phyloP scores from a whole-genome alignment of 1,284 basidiomycete species.

The Vanrija sp. region DNA sequence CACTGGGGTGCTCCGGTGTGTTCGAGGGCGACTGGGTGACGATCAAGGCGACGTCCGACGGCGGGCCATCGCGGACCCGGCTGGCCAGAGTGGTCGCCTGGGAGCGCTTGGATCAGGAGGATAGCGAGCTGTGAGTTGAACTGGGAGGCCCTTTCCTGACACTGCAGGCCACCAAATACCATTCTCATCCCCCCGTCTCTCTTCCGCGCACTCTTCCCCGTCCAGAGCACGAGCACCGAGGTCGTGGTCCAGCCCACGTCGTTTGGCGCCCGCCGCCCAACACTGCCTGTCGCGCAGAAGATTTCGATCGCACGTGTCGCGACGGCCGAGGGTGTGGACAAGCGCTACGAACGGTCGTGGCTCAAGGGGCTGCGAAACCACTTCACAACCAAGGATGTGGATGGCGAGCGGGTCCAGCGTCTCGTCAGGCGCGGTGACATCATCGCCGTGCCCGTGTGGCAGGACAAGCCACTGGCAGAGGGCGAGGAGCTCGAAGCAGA shows the following conservation, averaged over 20 bases:
- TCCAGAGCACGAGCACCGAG: slow-evolving; percentile 8
- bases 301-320: slow-evolving; percentile 80
- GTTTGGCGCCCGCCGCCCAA: slow-evolving; percentile 48
- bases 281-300: slow-evolving; percentile 66
- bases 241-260: slow-evolving; percentile 44
- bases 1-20: slow-evolving; percentile 68
- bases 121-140: slow-evolving; percentile 28
- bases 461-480: slow-evolving; percentile 51
- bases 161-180: slow-evolving; percentile 54
- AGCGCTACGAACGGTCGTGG: slow-evolving; percentile 67
- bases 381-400: slow-evolving; percentile 54
- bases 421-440: slow-evolving; percentile 77
- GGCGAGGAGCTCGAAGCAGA: slow-evolving; percentile 42
- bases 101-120: slow-evolving; percentile 49
- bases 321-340: slow-evolving; percentile 71
- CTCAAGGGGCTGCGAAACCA: slow-evolving; percentile 64
- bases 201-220: slow-evolving; percentile 30
- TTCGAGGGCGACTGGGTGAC: slow-evolving; percentile 86
- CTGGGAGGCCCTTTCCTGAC: slow-evolving; percentile 1
- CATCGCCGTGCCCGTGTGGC: slow-evolving; percentile 66
- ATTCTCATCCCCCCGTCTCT: slow-evolving; percentile 52
- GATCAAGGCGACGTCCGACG: slow-evolving; percentile 23
- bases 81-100: slow-evolving; percentile 60
- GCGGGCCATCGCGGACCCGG: slow-evolving; percentile 15
- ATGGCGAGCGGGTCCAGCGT: slow-evolving; percentile 40